phyloP scores from a whole-genome alignment of 2,329 filamentous ascomycete genomes.

The Ambrosiella beaveri region DNA sequence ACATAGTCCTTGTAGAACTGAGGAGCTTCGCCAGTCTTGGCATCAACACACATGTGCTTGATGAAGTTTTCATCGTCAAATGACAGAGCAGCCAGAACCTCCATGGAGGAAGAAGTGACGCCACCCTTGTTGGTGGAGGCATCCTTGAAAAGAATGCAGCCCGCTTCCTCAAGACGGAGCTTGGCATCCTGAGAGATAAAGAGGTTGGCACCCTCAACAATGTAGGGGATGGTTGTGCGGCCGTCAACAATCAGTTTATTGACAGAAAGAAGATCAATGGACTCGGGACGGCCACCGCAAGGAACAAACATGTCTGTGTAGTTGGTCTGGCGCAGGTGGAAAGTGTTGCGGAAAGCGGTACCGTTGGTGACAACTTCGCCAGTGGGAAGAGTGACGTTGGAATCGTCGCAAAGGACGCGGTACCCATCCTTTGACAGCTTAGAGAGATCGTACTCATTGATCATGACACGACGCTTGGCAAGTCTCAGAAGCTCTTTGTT shows the following conservation, averaged over 20 bases:
- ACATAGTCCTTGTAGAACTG: slow-evolving; percentile 91
- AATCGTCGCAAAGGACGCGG: slow-evolving; percentile 81
- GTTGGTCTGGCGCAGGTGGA: slow-evolving; percentile 67
- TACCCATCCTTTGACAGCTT: slow-evolving; percentile 84
- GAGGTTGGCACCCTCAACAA: slow-evolving; percentile 93
- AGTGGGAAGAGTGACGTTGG: slow-evolving; percentile 67
- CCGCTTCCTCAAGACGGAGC: slow-evolving; percentile 84
- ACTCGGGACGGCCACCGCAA: slow-evolving; percentile 90
- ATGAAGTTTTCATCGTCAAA: slow-evolving; percentile 83
- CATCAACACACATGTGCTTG: slow-evolving; percentile 82
- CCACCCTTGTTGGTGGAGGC: slow-evolving; percentile 97
- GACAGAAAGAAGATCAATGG: slow-evolving; percentile 80
- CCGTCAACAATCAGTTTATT: slow-evolving; percentile 78
- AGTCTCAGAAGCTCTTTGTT: slow-evolving; percentile 67
- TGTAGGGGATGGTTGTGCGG: slow-evolving; percentile 76
- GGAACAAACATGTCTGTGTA: slow-evolving; percentile 83
- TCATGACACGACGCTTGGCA: slow-evolving; percentile 77
- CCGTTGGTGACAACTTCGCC: slow-evolving; percentile 83
- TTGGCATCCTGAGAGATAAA: slow-evolving; percentile 99
- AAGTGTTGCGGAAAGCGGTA: slow-evolving; percentile 92
- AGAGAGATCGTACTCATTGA: slow-evolving; percentile 64
- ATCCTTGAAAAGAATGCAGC: slow-evolving; percentile 91
- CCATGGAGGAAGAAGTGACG: slow-evolving; percentile 90
- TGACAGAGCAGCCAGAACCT: slow-evolving; percentile 83
- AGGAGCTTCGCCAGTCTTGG: slow-evolving; percentile 49